Evolutionary conservation across 208 protist genomes (phyloP), one percentile per base, ranked within the genome.

Genomic region (Wallacemonas sp.): DNA sequence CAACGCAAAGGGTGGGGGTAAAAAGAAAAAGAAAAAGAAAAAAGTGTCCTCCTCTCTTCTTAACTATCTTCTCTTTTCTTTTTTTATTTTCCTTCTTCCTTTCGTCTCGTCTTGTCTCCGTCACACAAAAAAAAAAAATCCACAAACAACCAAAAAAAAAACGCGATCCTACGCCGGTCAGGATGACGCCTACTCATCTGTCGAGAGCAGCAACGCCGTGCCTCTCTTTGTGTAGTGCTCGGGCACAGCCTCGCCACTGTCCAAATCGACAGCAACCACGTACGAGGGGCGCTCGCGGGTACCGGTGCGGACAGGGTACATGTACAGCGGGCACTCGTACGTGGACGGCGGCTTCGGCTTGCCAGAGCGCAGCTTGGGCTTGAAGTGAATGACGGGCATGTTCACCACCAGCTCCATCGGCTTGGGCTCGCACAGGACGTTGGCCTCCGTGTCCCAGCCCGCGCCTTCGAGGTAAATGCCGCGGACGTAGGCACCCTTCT

Each of bases 301-400:
- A 61, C 97, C 98, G 3, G 96, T 98, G 55, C 98, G 88, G 4
- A 99, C 50, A 5, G 98, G 98, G 78, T 99, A 99, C 84, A 98
- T 97, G 84, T 99, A 99, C 64, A 95, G 61, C 20, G 98, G 98
- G 70, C 96, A 98, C 75, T 94, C 77, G 76, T 99, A 99, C 14
- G 95, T 77, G 23, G 63, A 77, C 39, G 93, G 89, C 8, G 77
- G 70, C 59, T 87, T 83, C 28, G 87, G 87, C 76, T 97, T 97
- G 32, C 57, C 74, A 42, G 74, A 81, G 25, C 87, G 85, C 65
- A 98, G 91, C 66, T 97, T 98, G 2, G 98, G 98, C 74, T 97
- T 98, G 76, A 99, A 99, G 83, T 99, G 95, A 50, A 99, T 98
- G 25, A 99, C 90, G n/a, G 98, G 98, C 97, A 99, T 99, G 28